A percentile compares a stretch with the other conserved stretches of the same genome.
Conservation (phyloP, 371 early-diverging fungal species). For the Actinomortierella ambigua region DNA sequence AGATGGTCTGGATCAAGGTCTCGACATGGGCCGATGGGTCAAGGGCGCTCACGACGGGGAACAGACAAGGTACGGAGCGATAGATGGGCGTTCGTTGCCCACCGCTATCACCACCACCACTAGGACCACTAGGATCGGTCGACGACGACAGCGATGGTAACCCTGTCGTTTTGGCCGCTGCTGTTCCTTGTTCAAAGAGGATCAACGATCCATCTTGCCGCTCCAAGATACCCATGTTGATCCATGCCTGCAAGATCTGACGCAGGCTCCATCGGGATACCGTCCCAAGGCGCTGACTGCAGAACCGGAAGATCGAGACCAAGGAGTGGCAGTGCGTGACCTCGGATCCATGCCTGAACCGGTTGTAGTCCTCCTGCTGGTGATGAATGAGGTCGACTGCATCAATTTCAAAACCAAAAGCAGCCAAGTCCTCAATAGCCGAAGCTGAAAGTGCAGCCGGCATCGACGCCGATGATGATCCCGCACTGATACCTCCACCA, state of each 20-base stretch:
- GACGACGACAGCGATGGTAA: too few species aligned
- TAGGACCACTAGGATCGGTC: too few species aligned
- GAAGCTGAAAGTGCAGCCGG: too few species aligned
- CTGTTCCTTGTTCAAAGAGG: conserved; percentile 43
- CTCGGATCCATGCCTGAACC: too few species aligned
- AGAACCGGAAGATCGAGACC: conserved; percentile 25
- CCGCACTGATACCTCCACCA: too few species aligned
- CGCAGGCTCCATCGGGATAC: conserved; percentile 28
- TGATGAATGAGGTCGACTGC: too few species aligned
- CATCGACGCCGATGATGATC: too few species aligned
- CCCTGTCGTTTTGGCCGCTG: background rate
- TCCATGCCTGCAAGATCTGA: conserved; percentile 58
- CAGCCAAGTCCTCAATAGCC: too few species aligned
- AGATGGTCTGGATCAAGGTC: conserved; percentile 54
- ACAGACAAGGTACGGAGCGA: conserved; percentile 50
- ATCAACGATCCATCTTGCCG: conserved; percentile 55
- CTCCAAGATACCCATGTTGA: conserved; percentile 60
- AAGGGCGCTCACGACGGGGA: conserved; percentile 59
- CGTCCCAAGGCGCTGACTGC: conserved; percentile 25
- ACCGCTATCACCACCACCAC: too few species aligned
- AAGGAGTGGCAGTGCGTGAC: conserved; percentile 2
- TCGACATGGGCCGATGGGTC: conserved; percentile 57
- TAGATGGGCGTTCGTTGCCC: too few species aligned
- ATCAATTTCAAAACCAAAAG: too few species aligned
- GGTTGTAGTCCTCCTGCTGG: too few species aligned